Conservation (phyloP, 2,329 filamentous ascomycete genomes). For the Aspergillus clavatus region DNA sequence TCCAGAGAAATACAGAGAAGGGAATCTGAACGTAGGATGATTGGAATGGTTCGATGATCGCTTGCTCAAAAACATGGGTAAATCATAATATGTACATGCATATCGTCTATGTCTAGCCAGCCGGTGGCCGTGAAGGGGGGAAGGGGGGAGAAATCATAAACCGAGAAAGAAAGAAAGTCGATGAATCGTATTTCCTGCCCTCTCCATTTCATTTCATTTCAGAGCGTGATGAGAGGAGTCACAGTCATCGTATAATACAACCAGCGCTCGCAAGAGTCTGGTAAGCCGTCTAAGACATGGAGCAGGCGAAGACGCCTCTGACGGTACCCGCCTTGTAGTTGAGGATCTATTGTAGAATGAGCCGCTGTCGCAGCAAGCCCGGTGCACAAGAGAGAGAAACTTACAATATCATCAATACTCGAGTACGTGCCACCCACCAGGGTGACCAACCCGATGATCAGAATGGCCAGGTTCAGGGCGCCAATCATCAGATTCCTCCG, state of each 20-base stretch:
- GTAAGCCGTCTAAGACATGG: conserved; percentile 11
- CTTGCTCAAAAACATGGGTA: background rate
- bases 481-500: conserved; percentile 50
- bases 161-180: background rate
- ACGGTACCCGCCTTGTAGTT: conserved; percentile 61
- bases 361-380: background rate
- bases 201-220: too few species aligned
- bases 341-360: conserved; percentile 44
- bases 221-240: too few species aligned
- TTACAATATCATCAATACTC: conserved; percentile 41
- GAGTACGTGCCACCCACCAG: conserved; percentile 73
- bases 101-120: background rate
- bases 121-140: too few species aligned
- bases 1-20: too few species aligned
- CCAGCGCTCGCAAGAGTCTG: too few species aligned
- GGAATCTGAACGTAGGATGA: too few species aligned
- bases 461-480: conserved; percentile 62
- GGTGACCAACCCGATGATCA: conserved; percentile 68
- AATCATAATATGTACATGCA: background rate
- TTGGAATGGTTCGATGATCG: background rate
- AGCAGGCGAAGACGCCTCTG: conserved; percentile 66
- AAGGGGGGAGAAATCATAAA: background rate
- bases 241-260: background rate
- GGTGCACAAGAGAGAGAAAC: conserved; percentile 16
- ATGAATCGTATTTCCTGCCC: too few species aligned